phyloP scores from a whole-genome alignment of 148 eudicot species.

The Rhododendron vialii region DNA sequence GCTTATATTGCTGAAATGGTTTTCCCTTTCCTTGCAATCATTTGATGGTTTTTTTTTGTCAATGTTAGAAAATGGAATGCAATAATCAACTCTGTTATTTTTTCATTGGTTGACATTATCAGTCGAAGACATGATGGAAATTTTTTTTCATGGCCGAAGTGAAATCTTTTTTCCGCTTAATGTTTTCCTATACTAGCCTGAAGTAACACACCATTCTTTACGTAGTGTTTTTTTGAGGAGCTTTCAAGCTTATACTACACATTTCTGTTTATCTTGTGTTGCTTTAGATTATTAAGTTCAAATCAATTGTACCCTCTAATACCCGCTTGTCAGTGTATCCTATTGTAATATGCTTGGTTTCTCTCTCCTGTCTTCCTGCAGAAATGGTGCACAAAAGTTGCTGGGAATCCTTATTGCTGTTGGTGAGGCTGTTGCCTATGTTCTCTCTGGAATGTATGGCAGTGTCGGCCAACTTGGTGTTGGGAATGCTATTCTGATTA shows the following conservation, averaged over 20 bases:
- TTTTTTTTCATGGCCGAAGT: background rate
- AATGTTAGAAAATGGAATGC: background rate
- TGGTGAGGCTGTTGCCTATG: constrained; percentile 92
- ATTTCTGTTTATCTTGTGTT: background rate
- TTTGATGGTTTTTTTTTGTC: background rate
- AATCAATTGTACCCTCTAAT: background rate
- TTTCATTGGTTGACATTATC: background rate
- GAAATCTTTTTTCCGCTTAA: background rate
- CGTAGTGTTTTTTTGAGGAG: background rate
- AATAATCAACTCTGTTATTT: background rate
- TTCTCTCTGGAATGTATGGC: constrained; percentile 86
- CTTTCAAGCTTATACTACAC: background rate
- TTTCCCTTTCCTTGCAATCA: background rate
- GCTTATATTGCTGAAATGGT: background rate
- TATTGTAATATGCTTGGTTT: constrained; percentile 6
- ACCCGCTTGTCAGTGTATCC: background rate
- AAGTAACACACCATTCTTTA: background rate
- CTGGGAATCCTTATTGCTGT: constrained; percentile 78
- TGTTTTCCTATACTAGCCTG: background rate
- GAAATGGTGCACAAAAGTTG: constrained; percentile 85
- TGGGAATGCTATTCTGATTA: constrained; percentile 74
- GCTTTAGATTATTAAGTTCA: background rate
- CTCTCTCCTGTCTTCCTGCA: constrained; percentile 8
- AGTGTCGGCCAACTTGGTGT: constrained; percentile 81
- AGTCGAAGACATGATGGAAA: background rate